Percentiles rank a stretch among this genome's conserved stretches.
These are phyloP conservation scores for Metschnikowia arizonensis DNA, from an alignment of 805 yeast species.

Conservation along the genomic window DNA sequence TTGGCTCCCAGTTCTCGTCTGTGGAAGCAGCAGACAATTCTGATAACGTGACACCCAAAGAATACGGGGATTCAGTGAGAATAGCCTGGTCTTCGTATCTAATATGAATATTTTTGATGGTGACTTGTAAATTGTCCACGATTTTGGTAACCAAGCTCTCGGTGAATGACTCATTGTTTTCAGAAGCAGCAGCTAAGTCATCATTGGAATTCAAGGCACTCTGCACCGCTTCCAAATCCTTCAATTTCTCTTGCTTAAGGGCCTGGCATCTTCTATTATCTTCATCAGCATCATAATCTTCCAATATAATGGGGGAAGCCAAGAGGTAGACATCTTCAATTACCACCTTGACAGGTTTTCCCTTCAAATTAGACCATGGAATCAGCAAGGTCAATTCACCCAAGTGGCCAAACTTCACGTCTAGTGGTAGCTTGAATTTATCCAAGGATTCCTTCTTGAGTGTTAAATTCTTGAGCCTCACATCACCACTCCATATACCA, in stretches of 20 bases:
- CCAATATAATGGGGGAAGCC: slow-evolving; percentile 67
- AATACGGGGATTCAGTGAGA: slow-evolving; percentile 70
- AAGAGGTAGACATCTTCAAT: slow-evolving; percentile 84
- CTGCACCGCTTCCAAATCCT: slow-evolving; percentile 61
- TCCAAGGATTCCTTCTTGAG: slow-evolving; percentile 88
- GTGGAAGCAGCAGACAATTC: slow-evolving; percentile 93
- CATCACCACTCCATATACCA: slow-evolving; percentile 98
- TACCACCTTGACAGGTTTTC: slow-evolving; percentile 83
- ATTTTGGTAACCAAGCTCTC: slow-evolving; percentile 85
- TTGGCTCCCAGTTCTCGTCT: slow-evolving; percentile 78
- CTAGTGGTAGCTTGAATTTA: slow-evolving; percentile 76
- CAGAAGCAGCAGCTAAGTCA: slow-evolving; percentile 35
- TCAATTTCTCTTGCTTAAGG: slow-evolving; percentile 61
- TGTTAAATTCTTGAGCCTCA: slow-evolving; percentile 70
- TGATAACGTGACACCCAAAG: slow-evolving; percentile 76
- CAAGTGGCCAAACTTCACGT: slow-evolving; percentile 82
- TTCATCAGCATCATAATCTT: slow-evolving; percentile 52
- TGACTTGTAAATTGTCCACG: slow-evolving; percentile 86
- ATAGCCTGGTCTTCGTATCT: slow-evolving; percentile 81
- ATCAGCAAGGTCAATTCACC: slow-evolving; percentile 88
- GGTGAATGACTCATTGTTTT: slow-evolving; percentile 68
- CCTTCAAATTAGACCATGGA: slow-evolving; percentile 94
- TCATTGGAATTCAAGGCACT: slow-evolving; percentile 36
- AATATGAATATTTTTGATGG: slow-evolving; percentile 85
- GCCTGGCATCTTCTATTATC: slow-evolving; percentile 58